Percentiles rank a stretch among this genome's conserved stretches.
Evolutionary conservation across 805 yeast genomes (phyloP).

Genomic region (Zygoascus tannicola): DNA sequence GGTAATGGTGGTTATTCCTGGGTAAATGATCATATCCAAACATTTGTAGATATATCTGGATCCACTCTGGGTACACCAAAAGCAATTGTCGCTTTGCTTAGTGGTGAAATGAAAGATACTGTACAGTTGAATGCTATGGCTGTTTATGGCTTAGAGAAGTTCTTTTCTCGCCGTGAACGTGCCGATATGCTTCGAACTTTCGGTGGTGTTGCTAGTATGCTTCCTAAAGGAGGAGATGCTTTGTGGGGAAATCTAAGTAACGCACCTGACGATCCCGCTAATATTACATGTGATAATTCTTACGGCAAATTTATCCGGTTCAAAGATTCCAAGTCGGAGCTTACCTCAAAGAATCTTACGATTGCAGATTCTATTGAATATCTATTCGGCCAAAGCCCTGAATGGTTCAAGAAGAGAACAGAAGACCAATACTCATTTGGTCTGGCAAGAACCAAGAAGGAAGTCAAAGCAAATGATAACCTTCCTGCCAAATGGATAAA

Average conservation of each 20-base stretch:
- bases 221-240: constrained; percentile 88
- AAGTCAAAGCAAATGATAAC: constrained; percentile 57
- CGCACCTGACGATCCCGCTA: constrained; percentile 62
- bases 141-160: constrained; percentile 87
- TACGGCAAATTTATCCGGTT: constrained; percentile 72
- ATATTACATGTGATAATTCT: constrained; percentile 26
- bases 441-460: constrained; percentile 47
- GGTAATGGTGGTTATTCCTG: constrained; percentile 90
- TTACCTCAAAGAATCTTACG: constrained; percentile 48
- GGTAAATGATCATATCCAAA: constrained; percentile 78
- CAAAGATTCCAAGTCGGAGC: constrained; percentile 35
- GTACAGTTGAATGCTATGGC: constrained; percentile 89
- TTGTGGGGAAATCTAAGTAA: constrained; percentile 71
- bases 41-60: constrained; percentile 83
- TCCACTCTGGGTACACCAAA: constrained; percentile 92
- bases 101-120: constrained; percentile 98
- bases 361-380: constrained; percentile 59
- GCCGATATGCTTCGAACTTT: constrained; percentile 75
- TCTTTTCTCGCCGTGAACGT: constrained; percentile 82
- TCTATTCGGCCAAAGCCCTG: constrained; percentile 56
- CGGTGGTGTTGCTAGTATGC: constrained; percentile 94
- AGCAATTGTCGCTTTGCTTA: constrained; percentile 80
- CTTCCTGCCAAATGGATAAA: constrained; percentile 82
- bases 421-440: constrained; percentile 72
- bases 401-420: constrained; percentile 63